Evolutionary conservation across 2,329 filamentous ascomycete species (phyloP).

Genomic region (Fusarium agapanthi): DNA sequence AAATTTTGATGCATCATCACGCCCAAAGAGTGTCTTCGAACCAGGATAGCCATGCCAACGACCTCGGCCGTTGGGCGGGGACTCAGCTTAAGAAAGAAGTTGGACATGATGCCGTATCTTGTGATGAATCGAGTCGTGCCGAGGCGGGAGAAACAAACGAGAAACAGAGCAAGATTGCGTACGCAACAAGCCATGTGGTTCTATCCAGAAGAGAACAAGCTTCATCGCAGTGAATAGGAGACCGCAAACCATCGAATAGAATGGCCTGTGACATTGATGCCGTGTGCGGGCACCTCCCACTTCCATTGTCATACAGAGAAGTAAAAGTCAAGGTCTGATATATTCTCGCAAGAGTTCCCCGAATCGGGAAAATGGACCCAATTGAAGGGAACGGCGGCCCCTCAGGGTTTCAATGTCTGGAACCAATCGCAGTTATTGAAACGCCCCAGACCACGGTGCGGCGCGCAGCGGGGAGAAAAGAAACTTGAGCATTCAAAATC

Average conservation of each 20-base stretch:
- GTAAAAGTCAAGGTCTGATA: slow-evolving; percentile 17
- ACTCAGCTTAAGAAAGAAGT: slow-evolving; percentile 20
- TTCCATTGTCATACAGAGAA: slow-evolving; percentile 1
- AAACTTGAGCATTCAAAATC: slow-evolving; percentile 15
- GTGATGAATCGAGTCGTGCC: background rate
- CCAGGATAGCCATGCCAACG: slow-evolving; percentile 2
- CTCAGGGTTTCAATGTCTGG: slow-evolving; percentile 31
- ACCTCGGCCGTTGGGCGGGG: slow-evolving; percentile 2
- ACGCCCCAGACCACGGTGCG: slow-evolving; percentile 24
- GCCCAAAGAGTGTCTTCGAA: background rate
- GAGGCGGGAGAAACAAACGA: background rate
- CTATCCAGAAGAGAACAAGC: background rate
- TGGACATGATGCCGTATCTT: slow-evolving; percentile 10
- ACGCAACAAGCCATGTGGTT: background rate
- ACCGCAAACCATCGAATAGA: background rate
- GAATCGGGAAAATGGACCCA: slow-evolving; percentile 41
- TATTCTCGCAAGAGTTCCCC: slow-evolving; percentile 47
- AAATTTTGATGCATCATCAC: background rate
- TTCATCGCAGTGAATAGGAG: background rate
- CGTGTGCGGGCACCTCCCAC: slow-evolving; percentile 15
- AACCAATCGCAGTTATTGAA: slow-evolving; percentile 36
- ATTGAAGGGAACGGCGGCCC: slow-evolving; percentile 29
- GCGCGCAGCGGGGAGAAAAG: slow-evolving; percentile 17
- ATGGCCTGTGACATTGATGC: slow-evolving; percentile 8
- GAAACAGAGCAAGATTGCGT: background rate